phyloP scores from a whole-genome alignment of 208 protist species.

The Trypanosoma lewisi region DNA sequence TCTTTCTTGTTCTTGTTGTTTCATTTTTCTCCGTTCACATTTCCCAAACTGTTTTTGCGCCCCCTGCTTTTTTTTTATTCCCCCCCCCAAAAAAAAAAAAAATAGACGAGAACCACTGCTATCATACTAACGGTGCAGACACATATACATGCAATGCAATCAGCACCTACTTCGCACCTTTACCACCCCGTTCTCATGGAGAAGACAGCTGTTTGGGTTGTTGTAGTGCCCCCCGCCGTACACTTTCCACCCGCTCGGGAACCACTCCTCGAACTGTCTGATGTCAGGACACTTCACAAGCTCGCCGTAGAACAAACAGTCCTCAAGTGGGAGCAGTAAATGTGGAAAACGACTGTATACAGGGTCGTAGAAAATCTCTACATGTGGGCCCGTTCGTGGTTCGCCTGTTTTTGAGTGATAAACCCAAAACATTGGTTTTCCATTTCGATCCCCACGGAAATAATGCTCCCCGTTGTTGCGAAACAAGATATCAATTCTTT shows the following conservation, averaged over 20 bases:
- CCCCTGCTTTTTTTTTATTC: too few species aligned
- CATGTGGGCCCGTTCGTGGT: slow-evolving; percentile 23
- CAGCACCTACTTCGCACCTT: slow-evolving; percentile 12
- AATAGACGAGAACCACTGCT: too few species aligned
- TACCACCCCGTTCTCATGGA: slow-evolving; percentile 13
- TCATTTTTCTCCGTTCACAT: too few species aligned
- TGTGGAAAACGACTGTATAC: slow-evolving; percentile 26
- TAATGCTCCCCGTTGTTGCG: slow-evolving; percentile 21
- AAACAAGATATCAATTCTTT: slow-evolving; percentile 12
- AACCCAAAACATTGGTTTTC: slow-evolving; percentile 33
- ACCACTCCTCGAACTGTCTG: slow-evolving; percentile 22
- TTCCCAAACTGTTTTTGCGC: too few species aligned
- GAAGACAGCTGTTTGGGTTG: slow-evolving; percentile 13
- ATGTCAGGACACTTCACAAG: slow-evolving; percentile 28
- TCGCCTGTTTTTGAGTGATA: slow-evolving; percentile 18
- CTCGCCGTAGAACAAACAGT: slow-evolving; percentile 30
- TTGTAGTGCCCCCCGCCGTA: slow-evolving; percentile 30
- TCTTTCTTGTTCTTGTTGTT: too few species aligned
- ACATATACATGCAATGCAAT: slow-evolving; percentile 6
- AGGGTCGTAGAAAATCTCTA: slow-evolving; percentile 31
- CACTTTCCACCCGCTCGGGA: slow-evolving; percentile 21
- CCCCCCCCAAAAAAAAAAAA: too few species aligned
- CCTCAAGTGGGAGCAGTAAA: slow-evolving; percentile 28
- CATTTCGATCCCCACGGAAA: slow-evolving; percentile 22
- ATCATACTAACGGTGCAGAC: too few species aligned